Evolutionary conservation across 2,329 filamentous ascomycete species (phyloP).

Genomic region (Fusarium acutatum): DNA sequence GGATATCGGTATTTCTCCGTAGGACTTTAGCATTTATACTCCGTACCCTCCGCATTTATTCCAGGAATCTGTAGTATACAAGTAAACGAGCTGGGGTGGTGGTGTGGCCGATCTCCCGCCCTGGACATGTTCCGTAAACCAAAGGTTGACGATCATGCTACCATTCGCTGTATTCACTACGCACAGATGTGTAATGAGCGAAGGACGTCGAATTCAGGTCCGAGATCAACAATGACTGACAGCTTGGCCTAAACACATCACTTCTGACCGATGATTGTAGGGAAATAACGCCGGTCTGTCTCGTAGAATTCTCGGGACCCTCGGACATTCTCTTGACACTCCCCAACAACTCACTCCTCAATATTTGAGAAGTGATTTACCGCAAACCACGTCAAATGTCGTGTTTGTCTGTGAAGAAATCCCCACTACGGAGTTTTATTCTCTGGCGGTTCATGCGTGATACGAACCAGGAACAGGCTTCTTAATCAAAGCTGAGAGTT

Average conservation of each 20-base stretch:
- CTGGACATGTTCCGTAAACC: not conserved
- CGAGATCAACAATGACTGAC: not conserved
- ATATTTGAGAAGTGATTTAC: slow-evolving; percentile 3
- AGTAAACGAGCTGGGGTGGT: not conserved
- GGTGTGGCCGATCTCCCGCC: slow-evolving; percentile 30
- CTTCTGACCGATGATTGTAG: not conserved
- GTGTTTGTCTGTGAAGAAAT: not conserved
- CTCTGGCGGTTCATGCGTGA: slow-evolving; percentile 3
- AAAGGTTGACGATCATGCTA: not conserved
- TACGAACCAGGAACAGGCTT: slow-evolving; percentile 4
- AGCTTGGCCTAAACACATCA: not conserved
- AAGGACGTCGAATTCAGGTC: not conserved
- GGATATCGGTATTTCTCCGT: not conserved
- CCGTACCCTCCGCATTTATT: not conserved
- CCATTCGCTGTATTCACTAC: not conserved
- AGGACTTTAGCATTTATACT: slow-evolving; percentile 1
- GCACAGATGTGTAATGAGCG: not conserved
- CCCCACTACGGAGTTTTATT: not conserved
- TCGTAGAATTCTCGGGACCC: not conserved
- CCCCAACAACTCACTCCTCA: not conserved
- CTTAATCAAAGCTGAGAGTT: not conserved
- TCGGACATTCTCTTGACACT: slow-evolving; percentile 2
- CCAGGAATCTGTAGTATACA: not conserved
- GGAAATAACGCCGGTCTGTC: not conserved
- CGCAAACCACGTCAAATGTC: not conserved